Evolutionary conservation across 2,329 filamentous ascomycete genomes (phyloP).

Genomic region (Boeremia lycopersici): DNA sequence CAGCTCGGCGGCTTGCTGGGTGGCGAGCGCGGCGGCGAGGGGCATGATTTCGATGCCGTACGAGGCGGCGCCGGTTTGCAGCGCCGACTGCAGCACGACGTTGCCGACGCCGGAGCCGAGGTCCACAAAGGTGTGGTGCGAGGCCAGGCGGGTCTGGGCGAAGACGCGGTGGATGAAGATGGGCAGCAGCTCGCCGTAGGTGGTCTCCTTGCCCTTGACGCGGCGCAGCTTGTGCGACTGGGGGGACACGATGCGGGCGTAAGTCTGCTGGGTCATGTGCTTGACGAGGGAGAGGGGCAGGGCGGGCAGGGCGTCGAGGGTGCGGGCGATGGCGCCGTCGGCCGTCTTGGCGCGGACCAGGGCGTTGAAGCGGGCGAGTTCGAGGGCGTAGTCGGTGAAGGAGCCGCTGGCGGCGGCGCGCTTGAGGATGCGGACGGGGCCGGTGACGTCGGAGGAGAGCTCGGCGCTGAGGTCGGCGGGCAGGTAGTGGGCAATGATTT

Average conservation of each 20-base stretch:
- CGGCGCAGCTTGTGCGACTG: conserved; percentile 81
- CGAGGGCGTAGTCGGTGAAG: conserved; percentile 71
- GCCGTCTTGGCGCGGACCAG: conserved; percentile 68
- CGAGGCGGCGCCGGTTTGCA: conserved; percentile 91
- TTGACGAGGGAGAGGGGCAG: conserved; percentile 71
- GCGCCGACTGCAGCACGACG: conserved; percentile 88
- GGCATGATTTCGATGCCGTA: conserved; percentile 98
- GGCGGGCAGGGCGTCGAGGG: conserved; percentile 71
- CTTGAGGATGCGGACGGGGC: conserved; percentile 77
- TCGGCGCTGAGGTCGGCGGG: conserved; percentile 69
- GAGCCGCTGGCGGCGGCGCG: conserved; percentile 73
- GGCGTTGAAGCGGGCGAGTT: conserved; percentile 78
- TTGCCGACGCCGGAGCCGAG: conserved; percentile 96
- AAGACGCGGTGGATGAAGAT: conserved; percentile 85
- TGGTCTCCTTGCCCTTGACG: conserved; percentile 89
- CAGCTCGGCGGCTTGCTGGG: conserved; percentile 82
- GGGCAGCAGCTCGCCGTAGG: conserved; percentile 91
- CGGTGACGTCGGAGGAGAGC: conserved; percentile 74
- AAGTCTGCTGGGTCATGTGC: conserved; percentile 85
- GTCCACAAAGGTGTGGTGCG: conserved; percentile 88
- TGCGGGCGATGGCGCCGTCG: conserved; percentile 73
- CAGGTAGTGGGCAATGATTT: conserved; percentile 73
- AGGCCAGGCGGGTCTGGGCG: conserved; percentile 76
- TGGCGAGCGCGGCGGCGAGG: conserved; percentile 82
- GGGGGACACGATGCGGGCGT: conserved; percentile 89